Evolutionary conservation across 1,284 basidiomycete genomes (phyloP).

Genomic region (Erythrobasidium hasegawianum): DNA sequence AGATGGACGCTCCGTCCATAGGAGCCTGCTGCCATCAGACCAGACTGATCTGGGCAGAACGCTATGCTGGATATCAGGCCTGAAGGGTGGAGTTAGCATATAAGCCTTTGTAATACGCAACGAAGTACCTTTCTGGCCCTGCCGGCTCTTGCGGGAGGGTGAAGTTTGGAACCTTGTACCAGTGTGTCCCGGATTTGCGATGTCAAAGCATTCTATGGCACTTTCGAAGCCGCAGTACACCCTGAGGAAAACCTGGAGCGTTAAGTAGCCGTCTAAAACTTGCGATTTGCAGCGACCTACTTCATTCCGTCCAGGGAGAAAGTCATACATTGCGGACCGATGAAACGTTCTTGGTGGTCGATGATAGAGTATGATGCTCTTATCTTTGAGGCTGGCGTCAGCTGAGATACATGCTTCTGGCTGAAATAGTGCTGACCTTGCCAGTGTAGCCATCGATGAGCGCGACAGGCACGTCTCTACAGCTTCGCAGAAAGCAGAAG

Average conservation of each 20-base stretch:
- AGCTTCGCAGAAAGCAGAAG: constrained; percentile 74
- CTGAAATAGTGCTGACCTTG: constrained; percentile 56
- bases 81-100: constrained; percentile 46
- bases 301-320: constrained; percentile 67
- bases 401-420: too few species aligned
- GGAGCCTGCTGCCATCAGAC: constrained; percentile 66
- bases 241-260: constrained; percentile 52
- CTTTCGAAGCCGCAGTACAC: constrained; percentile 85
- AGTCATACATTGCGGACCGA: constrained; percentile 75
- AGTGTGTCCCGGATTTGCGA: constrained; percentile 62
- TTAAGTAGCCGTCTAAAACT: not conserved
- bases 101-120: not conserved
- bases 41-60: constrained; percentile 65
- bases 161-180: constrained; percentile 70
- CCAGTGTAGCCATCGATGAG: constrained; percentile 73
- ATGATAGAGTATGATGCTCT: constrained; percentile 87
- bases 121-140: constrained; percentile 71
- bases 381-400: constrained; percentile 57
- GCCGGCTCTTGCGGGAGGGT: constrained; percentile 69
- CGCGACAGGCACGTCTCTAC: constrained; percentile 74
- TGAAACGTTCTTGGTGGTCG: constrained; percentile 79
- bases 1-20: constrained; percentile 64
- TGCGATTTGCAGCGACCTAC: constrained; percentile 52
- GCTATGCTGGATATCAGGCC: constrained; percentile 79
- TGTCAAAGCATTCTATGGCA: constrained; percentile 82